Evolutionary conservation across 345 rosid genomes (phyloP).

Genomic region (Theobroma cacao): DNA sequence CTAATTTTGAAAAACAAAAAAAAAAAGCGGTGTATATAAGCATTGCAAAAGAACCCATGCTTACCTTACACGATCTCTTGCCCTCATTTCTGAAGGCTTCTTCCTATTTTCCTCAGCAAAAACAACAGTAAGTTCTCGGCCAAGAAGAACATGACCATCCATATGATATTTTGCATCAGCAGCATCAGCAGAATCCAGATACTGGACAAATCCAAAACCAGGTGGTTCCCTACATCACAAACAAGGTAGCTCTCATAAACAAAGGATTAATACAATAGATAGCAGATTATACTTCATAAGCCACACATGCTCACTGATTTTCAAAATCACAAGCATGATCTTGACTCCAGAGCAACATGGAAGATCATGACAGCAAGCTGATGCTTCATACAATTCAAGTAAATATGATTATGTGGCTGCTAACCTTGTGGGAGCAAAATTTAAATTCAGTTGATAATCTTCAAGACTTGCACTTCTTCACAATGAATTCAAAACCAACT

Average conservation of each 20-base stretch:
- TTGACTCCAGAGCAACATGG: slow-evolving; percentile 7
- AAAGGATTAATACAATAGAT: background rate
- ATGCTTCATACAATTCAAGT: slow-evolving; percentile 29
- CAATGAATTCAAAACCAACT: slow-evolving; percentile 50
- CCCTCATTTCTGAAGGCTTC: slow-evolving; percentile 92
- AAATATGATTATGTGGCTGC: slow-evolving; percentile 42
- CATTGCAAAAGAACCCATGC: background rate
- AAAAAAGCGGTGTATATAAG: background rate
- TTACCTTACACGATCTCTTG: slow-evolving; percentile 58
- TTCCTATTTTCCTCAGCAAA: slow-evolving; percentile 93
- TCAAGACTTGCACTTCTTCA: slow-evolving; percentile 66
- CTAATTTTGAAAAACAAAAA: background rate
- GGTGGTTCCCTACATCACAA: slow-evolving; percentile 67
- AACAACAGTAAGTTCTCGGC: slow-evolving; percentile 72
- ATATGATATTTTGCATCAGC: too few relatives aligned
- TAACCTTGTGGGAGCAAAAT: slow-evolving; percentile 60
- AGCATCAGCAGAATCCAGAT: slow-evolving; percentile 80
- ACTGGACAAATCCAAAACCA: slow-evolving; percentile 93
- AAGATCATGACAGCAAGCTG: slow-evolving; percentile 20
- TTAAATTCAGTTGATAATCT: slow-evolving; percentile 48
- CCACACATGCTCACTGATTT: background rate
- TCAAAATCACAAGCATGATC: slow-evolving; percentile 15
- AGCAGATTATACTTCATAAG: background rate
- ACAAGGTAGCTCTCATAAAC: slow-evolving; percentile 7
- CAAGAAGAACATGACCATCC: too few relatives aligned